A percentile compares a stretch with the other conserved stretches of the same genome.
Conservation (phyloP, 1,284 basidiomycete genomes). For the Malassezia pachydermatis region DNA sequence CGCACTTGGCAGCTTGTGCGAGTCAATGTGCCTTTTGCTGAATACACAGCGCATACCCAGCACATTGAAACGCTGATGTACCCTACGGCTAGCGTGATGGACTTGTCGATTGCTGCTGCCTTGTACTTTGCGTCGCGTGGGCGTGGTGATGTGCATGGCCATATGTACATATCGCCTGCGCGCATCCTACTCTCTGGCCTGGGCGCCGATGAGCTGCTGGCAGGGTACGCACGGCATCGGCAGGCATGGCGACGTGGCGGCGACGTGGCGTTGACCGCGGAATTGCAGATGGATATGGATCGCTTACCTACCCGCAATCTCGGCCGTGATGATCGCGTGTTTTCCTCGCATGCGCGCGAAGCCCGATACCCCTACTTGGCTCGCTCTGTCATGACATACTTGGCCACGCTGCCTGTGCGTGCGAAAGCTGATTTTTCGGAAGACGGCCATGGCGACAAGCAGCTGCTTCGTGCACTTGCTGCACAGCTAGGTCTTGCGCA, state of each 20-base stretch:
- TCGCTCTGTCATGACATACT: slow-evolving; percentile 26
- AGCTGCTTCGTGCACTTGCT: slow-evolving; percentile 57
- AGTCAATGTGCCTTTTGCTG: slow-evolving; percentile 71
- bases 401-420: slow-evolving; percentile 66
- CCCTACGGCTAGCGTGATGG: slow-evolving; percentile 33
- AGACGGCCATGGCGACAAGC: slow-evolving; percentile 58
- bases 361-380: slow-evolving; percentile 50
- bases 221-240: slow-evolving; percentile 83
- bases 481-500: slow-evolving; percentile 41
- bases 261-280: slow-evolving; percentile 58
- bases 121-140: slow-evolving; percentile 85
- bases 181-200: slow-evolving; percentile 80
- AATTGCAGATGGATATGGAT: slow-evolving; percentile 85
- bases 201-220: slow-evolving; percentile 88
- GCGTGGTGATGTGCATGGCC: neutral
- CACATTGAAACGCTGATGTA: slow-evolving; percentile 23
- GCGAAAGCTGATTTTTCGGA: slow-evolving; percentile 59
- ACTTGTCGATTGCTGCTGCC: slow-evolving; percentile 75
- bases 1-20: slow-evolving; percentile 86
- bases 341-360: slow-evolving; percentile 79
- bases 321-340: slow-evolving; percentile 82
- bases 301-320: slow-evolving; percentile 80
- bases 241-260: slow-evolving; percentile 55
- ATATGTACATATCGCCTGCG: slow-evolving; percentile 61
- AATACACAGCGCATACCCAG: slow-evolving; percentile 47